Evolutionary conservation across 1,284 basidiomycete species (phyloP).

Genomic region (Exobasidium rhododendri): DNA sequence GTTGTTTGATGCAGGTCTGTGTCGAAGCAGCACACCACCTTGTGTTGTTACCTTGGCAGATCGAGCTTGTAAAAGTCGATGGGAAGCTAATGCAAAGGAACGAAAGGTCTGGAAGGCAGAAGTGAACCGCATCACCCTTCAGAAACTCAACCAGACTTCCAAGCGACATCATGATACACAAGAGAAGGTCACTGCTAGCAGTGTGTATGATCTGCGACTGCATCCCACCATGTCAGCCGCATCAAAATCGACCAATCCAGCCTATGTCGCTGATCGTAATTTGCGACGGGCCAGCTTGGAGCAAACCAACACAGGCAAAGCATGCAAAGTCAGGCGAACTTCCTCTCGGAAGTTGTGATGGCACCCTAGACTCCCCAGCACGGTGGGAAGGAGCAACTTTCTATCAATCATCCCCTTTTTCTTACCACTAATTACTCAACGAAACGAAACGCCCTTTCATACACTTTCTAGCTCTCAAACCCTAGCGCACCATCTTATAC

Average conservation of each 20-base stretch:
- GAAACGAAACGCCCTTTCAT: no score
- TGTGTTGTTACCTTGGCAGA: constrained; percentile 9
- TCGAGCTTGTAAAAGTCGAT: constrained; percentile 10
- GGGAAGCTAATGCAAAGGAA: constrained; percentile 12
- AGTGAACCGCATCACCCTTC: constrained; percentile 3
- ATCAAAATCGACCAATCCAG: neutral
- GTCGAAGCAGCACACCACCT: constrained; percentile 8
- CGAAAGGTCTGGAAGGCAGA: constrained; percentile 14
- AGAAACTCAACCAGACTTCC: constrained; percentile 1
- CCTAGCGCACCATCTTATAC: no score
- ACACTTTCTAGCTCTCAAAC: no score
- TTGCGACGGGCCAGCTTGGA: neutral
- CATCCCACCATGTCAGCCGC: neutral
- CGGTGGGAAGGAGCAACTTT: no score
- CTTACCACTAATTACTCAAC: no score
- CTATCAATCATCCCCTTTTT: no score
- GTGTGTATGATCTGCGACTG: neutral
- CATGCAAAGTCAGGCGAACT: neutral
- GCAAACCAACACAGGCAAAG: neutral
- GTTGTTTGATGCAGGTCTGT: neutral
- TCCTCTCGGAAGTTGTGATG: neutral
- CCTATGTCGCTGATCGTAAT: neutral
- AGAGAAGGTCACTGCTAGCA: neutral
- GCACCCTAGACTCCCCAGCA: no score
- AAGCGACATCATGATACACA: neutral